Evolutionary conservation across 1,139 yeast genomes (phyloP), one percentile per base, ranked within the genome.

Genomic region (Blastobotrys persicus): DNA sequence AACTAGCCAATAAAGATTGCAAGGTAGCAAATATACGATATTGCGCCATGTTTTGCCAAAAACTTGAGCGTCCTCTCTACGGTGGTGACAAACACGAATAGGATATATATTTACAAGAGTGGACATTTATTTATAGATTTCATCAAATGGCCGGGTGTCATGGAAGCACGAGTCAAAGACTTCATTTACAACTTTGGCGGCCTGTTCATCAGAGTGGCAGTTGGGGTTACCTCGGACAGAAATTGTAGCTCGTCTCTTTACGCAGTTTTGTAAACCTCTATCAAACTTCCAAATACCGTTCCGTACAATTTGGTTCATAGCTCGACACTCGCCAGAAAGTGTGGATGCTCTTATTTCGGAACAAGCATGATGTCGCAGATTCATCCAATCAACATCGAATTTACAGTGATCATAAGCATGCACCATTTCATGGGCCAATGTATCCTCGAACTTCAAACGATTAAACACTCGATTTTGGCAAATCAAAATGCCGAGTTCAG

Each of bases 111-210:
- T 18, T 37, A 37, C 41, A 37, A 19, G 26, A 53, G 28, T 6
- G 28, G 28, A 5, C 14, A 2, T 9, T 46, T 51, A 85, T 57
- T 85, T 73, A 64, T 88, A 91, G 28, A 91, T 89, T 61, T 88
- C 83, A 61, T 92, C 98, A 68, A 88, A 92, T 0, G 98, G 98
- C 60, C 99, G 75, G 1, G 98, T 92, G 65, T 92, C 98, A 62
- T 83, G 83, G 65, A 89, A 94, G 65, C 99, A 92, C 31, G 94
- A 84, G 55, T 84, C 86, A 85, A 95, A 92, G 9, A 92, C 98
- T 54, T 85, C 83, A 57, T 85, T 81, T 2, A 94, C 97, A 3
- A 81, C 85, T 54, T 76, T 75, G 50, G 80, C 83, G 0, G 99
- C 99, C 56, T 85, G 85, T 47, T 81, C 84, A 52, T 75, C 73